Base-by-base conservation (phyloP, 768 basidiomycete genomes). In the Lentinula raphanica region DNA sequence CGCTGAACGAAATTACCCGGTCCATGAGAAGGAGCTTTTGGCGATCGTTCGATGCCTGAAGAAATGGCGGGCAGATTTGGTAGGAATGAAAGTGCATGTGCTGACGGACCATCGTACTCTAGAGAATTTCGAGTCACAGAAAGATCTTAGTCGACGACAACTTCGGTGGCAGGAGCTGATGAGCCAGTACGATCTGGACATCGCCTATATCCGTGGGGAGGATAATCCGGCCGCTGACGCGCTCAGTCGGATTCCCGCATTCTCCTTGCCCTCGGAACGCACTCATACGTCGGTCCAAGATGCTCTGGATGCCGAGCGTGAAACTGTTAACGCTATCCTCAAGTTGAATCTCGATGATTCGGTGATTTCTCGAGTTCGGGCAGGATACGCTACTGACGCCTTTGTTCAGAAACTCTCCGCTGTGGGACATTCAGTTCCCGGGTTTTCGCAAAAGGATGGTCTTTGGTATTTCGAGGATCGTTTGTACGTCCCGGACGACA, bases 31-130 rank as follows among this genome's bases (percentile, higher is more conserved):
- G 54, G 71, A 74, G 53, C 56, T 74, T 0, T 55, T 72, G 0
- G 70, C 72, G 0, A 72, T 76, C 7, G 63, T 75, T 0, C 61
- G 67, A 1, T 65, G 69, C 0, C 59, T 66, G 0, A 31, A 63
- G 3, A 49, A 62, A 27, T 71, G 66, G 67, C 36, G 61, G 0
- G 42, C 57, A 3, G 64, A 66, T 29, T 63, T 0, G 23, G 64
- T n/a, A 60, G 64, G 9, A 32, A 50, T 55, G 21, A 23, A 25
- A 3, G 57, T 63, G 68, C 1, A 21, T 0, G 62, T 75, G 12
- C 70, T 50, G 49, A 73, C 72, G 0, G 73, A 74, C 59, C 75
- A 75, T 53, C 58, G 65, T 1, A 70, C 72, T 0, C 61, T 72
- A 2, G 67, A 73, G 49, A 58, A 66, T 21, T 68, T 74, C 29